phyloP scores from a whole-genome alignment of 805 yeast species.

The Brettanomyces bruxellensis region DNA sequence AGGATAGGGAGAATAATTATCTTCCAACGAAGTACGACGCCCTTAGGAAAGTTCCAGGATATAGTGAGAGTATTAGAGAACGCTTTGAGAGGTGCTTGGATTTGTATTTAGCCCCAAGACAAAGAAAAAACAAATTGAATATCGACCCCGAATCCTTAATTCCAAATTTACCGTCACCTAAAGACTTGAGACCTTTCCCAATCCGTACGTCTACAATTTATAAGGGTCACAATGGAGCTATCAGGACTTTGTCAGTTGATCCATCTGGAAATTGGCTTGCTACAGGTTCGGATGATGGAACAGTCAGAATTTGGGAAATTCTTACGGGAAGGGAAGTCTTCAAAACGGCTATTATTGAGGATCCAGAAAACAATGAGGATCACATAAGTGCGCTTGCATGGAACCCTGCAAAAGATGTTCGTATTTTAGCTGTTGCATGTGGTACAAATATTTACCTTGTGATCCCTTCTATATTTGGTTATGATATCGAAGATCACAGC shows the following conservation, averaged over 20 bases:
- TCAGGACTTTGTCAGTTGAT: constrained; percentile 76
- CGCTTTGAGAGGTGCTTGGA: constrained; percentile 91
- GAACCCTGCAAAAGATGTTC: constrained; percentile 73
- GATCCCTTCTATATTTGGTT: constrained; percentile 89
- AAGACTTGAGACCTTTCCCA: constrained; percentile 95
- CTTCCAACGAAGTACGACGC: constrained; percentile 76
- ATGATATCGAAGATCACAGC: constrained; percentile 75
- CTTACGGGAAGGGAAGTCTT: constrained; percentile 90
- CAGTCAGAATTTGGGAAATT: constrained; percentile 94
- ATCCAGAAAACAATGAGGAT: constrained; percentile 55
- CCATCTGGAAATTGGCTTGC: constrained; percentile 93
- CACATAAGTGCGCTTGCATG: constrained; percentile 76
- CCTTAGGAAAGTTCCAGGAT: constrained; percentile 90
- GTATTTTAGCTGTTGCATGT: constrained; percentile 76
- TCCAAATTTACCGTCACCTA: constrained; percentile 95
- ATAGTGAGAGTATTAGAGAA: constrained; percentile 76
- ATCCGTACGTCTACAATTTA: constrained; percentile 77
- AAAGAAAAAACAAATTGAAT: constrained; percentile 79
- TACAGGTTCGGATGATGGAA: constrained; percentile 96
- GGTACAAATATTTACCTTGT: constrained; percentile 72
- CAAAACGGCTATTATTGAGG: constrained; percentile 38
- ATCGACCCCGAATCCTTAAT: constrained; percentile 94
- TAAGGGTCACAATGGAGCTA: constrained; percentile 75
- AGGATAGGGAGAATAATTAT: constrained; percentile 70
- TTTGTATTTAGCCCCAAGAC: constrained; percentile 92